Evolutionary conservation across 2,329 filamentous ascomycete species (phyloP).

Genomic region (Chaetomium sp.): DNA sequence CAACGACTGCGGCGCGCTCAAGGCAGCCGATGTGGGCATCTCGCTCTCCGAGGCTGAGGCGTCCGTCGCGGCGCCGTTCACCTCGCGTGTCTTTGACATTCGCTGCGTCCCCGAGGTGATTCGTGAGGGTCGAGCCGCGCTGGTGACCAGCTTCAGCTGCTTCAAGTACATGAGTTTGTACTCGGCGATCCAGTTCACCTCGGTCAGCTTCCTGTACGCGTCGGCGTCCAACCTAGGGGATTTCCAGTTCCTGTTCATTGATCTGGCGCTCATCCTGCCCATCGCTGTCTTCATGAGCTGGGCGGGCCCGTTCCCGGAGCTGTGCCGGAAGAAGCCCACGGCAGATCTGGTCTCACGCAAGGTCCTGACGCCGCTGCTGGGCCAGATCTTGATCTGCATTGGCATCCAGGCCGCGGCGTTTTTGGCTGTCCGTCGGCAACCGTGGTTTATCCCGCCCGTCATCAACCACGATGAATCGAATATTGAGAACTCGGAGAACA

Average conservation of each 20-base stretch:
- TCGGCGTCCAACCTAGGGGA: constrained; percentile 91
- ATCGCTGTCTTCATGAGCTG: constrained; percentile 99
- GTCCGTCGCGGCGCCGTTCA: constrained; percentile 96
- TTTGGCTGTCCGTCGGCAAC: constrained; percentile 65
- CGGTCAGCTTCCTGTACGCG: constrained; percentile 92
- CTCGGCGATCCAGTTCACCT: constrained; percentile 98
- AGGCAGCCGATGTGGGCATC: constrained; percentile 95
- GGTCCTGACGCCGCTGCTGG: constrained; percentile 80
- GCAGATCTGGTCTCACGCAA: constrained; percentile 89
- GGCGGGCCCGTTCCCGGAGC: constrained; percentile 72
- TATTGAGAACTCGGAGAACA: constrained; percentile 89
- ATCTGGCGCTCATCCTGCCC: constrained; percentile 83
- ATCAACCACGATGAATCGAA: constrained; percentile 74
- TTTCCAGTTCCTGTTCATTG: constrained; percentile 97
- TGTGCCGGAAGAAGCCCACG: constrained; percentile 81
- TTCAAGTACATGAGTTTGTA: constrained; percentile 99
- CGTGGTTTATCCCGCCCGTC: constrained; percentile 78
- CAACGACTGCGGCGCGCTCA: constrained; percentile 94
- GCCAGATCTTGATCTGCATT: constrained; percentile 79
- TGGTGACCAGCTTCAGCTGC: constrained; percentile 98
- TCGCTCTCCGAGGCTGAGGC: constrained; percentile 96
- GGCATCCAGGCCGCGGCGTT: constrained; percentile 69
- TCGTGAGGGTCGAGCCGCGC: constrained; percentile 80
- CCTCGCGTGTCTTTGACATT: constrained; percentile 91
- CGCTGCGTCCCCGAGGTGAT: constrained; percentile 92